These are phyloP conservation scores for Hsuehochloa calcarea DNA, from an alignment of 176 grass and related monocot genomes.

Conservation along the genomic window DNA sequence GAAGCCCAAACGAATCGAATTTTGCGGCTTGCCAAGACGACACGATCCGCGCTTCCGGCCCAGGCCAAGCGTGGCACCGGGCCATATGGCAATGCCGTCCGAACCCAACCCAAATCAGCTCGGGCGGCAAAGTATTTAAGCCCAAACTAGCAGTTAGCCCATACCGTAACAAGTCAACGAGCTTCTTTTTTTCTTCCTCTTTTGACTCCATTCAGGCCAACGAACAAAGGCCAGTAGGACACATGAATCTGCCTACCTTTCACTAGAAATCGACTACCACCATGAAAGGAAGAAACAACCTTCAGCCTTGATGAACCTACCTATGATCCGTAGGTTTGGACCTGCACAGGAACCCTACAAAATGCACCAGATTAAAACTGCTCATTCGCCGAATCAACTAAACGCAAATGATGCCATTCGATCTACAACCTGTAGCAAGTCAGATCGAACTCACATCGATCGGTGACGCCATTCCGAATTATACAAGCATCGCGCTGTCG, in stretches of 20 bases:
- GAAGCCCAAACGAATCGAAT: not conserved
- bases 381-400: not conserved
- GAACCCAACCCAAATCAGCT: too few species aligned
- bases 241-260: not conserved
- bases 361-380: not conserved
- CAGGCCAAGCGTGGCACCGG: too few species aligned
- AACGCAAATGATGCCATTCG: not conserved
- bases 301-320: not conserved
- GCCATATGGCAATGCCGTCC: too few species aligned
- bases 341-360: not conserved
- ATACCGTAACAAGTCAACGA: too few species aligned
- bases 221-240: not conserved
- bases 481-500: conserved; percentile 6
- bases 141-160: too few species aligned
- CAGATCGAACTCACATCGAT: not conserved
- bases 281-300: not conserved
- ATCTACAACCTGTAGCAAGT: not conserved
- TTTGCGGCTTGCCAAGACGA: not conserved
- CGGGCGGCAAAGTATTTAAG: too few species aligned
- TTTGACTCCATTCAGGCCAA: not conserved
- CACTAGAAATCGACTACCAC: not conserved
- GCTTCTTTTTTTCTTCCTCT: not conserved
- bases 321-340: not conserved
- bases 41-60: too few species aligned
- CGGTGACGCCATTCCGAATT: not conserved